Percentiles rank a stretch among this genome's conserved stretches.
Conservation (phyloP, 2,329 filamentous ascomycete genomes). For the Colletotrichum australisinense region DNA sequence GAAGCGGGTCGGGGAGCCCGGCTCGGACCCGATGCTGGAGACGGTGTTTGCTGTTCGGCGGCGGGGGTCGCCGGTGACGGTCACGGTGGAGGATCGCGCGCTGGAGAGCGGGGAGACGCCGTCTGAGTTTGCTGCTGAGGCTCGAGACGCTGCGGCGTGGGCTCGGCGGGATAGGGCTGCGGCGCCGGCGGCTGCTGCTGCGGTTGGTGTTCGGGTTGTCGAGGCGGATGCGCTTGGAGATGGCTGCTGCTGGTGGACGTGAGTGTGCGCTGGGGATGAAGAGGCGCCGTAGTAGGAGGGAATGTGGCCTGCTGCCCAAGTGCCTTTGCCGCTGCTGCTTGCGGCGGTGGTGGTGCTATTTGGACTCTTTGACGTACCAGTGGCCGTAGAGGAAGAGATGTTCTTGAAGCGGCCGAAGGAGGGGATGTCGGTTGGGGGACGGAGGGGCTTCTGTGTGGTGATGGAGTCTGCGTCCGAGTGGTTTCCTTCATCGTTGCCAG, state of each 20-base stretch:
- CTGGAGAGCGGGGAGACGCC: background rate
- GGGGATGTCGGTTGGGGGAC: background rate
- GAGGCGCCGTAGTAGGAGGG: conserved; percentile 24
- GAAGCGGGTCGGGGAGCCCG: background rate
- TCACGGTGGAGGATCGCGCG: background rate
- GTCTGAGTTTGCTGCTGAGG: background rate
- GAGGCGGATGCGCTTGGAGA: no score
- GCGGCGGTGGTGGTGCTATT: background rate
- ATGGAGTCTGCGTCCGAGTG: background rate
- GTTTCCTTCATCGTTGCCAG: background rate
- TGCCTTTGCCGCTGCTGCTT: background rate
- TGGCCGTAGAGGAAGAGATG: no score
- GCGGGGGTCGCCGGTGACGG: background rate
- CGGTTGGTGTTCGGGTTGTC: no score
- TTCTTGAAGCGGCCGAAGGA: background rate
- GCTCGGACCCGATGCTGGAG: background rate
- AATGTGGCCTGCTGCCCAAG: conserved; percentile 7
- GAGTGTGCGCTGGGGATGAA: background rate
- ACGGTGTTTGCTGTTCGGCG: background rate
- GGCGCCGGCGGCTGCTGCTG: no score
- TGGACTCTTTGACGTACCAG: background rate
- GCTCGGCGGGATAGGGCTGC: background rate
- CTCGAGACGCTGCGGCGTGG: background rate
- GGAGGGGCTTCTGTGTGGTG: background rate
- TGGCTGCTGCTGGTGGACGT: background rate